phyloP scores from a whole-genome alignment of 1,284 basidiomycete genomes.

The Heliocybe sulcata region DNA sequence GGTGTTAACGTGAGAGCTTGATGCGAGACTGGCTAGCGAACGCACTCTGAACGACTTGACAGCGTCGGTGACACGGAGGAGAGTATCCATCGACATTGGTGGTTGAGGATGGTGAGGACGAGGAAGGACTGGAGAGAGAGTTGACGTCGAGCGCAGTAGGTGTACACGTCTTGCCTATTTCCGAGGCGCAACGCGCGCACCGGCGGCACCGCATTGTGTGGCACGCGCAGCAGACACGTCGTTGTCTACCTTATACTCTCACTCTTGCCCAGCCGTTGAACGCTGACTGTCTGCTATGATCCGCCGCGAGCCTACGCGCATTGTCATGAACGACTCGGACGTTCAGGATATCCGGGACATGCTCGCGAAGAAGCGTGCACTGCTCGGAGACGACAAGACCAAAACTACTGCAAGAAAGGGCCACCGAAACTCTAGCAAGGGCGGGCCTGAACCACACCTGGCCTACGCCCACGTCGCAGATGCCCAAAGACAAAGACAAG shows the following conservation, averaged over 20 bases:
- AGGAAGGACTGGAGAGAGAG: constrained; percentile 5
- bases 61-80: constrained; percentile 57
- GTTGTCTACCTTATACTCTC: not conserved
- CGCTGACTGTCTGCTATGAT: constrained; percentile 42
- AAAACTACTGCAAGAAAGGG: not conserved
- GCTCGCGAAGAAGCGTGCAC: constrained; percentile 40
- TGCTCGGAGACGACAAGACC: constrained; percentile 7
- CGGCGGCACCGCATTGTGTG: constrained; percentile 8
- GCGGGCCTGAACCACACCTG: constrained; percentile 2
- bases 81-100: constrained; percentile 42
- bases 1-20: not conserved
- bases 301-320: constrained; percentile 65
- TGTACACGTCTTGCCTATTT: constrained; percentile 3
- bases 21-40: constrained; percentile 12
- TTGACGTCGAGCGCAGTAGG: constrained; percentile 1
- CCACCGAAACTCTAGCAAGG: constrained; percentile 6
- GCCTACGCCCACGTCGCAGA: constrained; percentile 18
- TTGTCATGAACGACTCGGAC: constrained; percentile 65
- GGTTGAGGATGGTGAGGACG: not conserved
- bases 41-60: constrained; percentile 69
- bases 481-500: constrained; percentile 26
- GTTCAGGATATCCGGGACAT: constrained; percentile 67
- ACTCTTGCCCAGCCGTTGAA: not conserved
- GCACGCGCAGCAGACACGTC: not conserved
- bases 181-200: constrained; percentile 9